Evolutionary conservation across 257 asterid genomes (phyloP).

Genomic region (Ballota nigra): DNA sequence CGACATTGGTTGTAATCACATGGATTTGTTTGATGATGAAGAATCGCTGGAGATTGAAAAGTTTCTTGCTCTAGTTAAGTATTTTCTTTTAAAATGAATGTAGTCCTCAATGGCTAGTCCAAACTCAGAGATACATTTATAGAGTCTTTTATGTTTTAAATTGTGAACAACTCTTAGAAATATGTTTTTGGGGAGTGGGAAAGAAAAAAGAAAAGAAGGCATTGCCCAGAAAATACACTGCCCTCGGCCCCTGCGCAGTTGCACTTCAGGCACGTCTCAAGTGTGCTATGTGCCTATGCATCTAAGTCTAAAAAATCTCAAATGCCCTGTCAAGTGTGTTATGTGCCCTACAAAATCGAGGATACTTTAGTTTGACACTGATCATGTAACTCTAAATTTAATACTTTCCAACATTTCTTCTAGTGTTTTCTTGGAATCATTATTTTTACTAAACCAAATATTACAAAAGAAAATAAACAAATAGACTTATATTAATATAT

Average conservation of each 20-base stretch:
- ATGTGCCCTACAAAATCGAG: no score
- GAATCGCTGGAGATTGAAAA: neutral
- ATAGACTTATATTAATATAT: neutral
- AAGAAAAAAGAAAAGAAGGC: neutral
- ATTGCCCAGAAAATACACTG: no score
- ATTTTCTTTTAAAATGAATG: no score
- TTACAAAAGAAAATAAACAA: neutral
- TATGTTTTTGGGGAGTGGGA: neutral
- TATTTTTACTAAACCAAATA: no score
- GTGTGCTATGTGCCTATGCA: neutral
- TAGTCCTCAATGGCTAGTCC: neutral
- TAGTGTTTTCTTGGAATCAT: no score
- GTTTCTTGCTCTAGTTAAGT: neutral
- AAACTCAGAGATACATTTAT: neutral
- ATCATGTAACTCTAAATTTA: no score
- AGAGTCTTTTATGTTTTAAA: no score
- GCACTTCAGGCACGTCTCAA: no score
- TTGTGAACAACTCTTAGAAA: neutral
- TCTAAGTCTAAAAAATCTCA: neutral
- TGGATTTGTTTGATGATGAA: neutral
- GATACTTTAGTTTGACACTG: no score
- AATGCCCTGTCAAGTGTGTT: neutral
- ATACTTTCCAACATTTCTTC: no score
- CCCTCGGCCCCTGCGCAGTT: no score
- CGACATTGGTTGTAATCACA: neutral